Percentiles rank a stretch among this genome's conserved stretches.
Evolutionary conservation across 371 early-diverging fungal genomes (phyloP).

Genomic region (Nematocida sp.): DNA sequence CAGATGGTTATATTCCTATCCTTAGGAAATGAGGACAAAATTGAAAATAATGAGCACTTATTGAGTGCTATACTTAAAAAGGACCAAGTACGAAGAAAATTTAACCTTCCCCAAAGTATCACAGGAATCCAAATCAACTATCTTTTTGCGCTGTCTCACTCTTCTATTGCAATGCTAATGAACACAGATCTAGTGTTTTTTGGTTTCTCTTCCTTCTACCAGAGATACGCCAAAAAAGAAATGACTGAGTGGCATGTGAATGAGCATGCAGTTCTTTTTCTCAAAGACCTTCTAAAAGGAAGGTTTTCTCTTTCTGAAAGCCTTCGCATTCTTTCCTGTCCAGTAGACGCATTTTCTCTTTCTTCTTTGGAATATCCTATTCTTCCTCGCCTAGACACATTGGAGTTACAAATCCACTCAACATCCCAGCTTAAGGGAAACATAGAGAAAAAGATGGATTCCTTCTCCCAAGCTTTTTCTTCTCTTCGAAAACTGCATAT

Average conservation of each 20-base stretch:
- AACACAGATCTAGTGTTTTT: background rate
- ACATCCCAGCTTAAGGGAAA: background rate
- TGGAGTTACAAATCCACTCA: conserved; percentile 4
- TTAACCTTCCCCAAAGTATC: background rate
- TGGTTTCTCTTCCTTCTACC: conserved; percentile 37
- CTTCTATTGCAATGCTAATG: background rate
- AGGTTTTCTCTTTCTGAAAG: background rate
- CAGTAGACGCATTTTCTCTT: conserved; percentile 8
- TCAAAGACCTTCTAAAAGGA: background rate
- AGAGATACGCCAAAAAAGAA: background rate
- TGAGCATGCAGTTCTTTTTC: background rate
- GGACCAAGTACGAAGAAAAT: background rate
- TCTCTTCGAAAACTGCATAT: background rate
- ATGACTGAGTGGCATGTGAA: background rate
- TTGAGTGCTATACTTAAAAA: background rate
- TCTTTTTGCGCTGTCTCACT: background rate
- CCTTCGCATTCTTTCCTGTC: conserved; percentile 4
- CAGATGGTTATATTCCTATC: background rate
- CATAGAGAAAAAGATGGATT: background rate
- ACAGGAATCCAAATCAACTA: conserved; percentile 17
- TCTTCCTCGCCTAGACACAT: background rate
- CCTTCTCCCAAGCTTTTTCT: background rate
- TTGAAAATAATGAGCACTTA: background rate
- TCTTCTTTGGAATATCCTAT: background rate
- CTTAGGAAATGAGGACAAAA: background rate